phyloP scores from a whole-genome alignment of 2,329 filamentous ascomycete species.

The Teratosphaeria pseudoeucalypti region DNA sequence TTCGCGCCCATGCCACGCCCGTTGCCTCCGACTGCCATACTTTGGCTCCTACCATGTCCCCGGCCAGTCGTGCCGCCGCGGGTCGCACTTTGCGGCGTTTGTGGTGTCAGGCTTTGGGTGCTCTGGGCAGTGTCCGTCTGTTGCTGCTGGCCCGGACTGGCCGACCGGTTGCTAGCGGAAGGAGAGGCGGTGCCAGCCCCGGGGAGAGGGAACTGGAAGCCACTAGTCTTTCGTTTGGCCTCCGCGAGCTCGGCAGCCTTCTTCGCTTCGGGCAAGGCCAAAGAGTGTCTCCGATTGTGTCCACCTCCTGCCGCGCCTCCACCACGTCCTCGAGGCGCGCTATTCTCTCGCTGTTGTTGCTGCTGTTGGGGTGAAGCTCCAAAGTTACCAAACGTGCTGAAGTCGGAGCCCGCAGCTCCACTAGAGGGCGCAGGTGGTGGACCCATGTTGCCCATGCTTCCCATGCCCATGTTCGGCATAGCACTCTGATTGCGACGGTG shows the following conservation, averaged over 20 bases:
- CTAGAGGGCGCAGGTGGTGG: constrained; percentile 72
- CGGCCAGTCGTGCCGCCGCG: constrained; percentile 30
- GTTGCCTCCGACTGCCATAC: constrained; percentile 61
- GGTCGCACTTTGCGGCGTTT: constrained; percentile 14
- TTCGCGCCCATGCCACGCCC: constrained; percentile 53
- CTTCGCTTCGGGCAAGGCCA: constrained; percentile 90
- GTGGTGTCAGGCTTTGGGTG: constrained; percentile 1
- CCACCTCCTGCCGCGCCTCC: constrained; percentile 59
- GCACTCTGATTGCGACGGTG: constrained; percentile 98
- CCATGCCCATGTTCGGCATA: constrained; percentile 83
- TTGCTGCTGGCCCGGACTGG: constrained; percentile 42
- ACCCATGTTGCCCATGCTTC: constrained; percentile 54
- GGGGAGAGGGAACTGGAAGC: constrained; percentile 86
- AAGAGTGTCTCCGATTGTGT: constrained; percentile 86
- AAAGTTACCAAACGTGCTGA: constrained; percentile 57
- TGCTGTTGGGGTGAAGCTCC: constrained; percentile 31
- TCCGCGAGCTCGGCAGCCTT: constrained; percentile 95
- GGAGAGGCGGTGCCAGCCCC: constrained; percentile 44
- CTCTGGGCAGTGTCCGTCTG: constrained; percentile 4
- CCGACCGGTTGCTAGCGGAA: constrained; percentile 36
- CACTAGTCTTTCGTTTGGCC: constrained; percentile 87
- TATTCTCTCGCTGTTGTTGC: constrained; percentile 61
- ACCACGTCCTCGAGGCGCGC: constrained; percentile 54
- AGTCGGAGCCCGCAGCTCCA: constrained; percentile 64
- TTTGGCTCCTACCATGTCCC: constrained; percentile 65